Conservation (phyloP, 331 rosid genomes). For the Telfairia occidentalis region DNA sequence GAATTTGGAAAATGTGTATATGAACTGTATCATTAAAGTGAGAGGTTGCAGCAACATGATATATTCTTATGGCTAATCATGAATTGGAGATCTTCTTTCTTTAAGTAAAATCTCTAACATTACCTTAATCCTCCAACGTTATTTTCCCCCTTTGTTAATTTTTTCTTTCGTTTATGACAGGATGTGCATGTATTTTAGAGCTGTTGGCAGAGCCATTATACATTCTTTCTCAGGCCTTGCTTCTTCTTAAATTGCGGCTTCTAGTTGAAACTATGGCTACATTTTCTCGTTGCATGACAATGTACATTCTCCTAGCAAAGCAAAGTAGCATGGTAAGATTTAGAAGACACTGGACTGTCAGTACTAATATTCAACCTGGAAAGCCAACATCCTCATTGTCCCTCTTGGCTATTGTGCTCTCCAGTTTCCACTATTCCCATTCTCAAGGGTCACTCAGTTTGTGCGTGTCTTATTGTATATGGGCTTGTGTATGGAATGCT, state of each 20-base stretch:
- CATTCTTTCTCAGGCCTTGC: conserved; percentile 82
- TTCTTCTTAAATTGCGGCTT: conserved; percentile 61
- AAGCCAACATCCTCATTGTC: not conserved
- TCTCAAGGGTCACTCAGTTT: not conserved
- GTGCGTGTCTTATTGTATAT: not conserved
- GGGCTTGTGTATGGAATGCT: not conserved
- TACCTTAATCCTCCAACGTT: not conserved
- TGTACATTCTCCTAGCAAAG: conserved; percentile 55
- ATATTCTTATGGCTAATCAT: not conserved
- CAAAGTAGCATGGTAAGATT: conserved; percentile 48
- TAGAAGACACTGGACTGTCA: conserved; percentile 8
- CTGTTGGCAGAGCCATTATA: conserved; percentile 84
- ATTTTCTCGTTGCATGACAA: conserved; percentile 60
- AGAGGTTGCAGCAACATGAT: not conserved
- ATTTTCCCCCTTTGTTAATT: not conserved
- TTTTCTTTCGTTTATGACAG: conserved; percentile 31
- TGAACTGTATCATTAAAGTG: not conserved
- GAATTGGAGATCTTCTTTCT: not conserved
- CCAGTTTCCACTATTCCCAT: not conserved
- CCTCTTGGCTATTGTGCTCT: not conserved
- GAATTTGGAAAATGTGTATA: not conserved
- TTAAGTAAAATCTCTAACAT: not conserved
- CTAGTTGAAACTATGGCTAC: conserved; percentile 81
- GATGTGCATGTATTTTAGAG: conserved; percentile 78
- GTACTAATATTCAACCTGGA: conserved; percentile 4